A percentile compares a stretch with the other conserved stretches of the same genome.
These are phyloP conservation scores for Clarireedia homoeocarpa DNA, from an alignment of 2,329 filamentous ascomycete genomes.

Conservation along the genomic window DNA sequence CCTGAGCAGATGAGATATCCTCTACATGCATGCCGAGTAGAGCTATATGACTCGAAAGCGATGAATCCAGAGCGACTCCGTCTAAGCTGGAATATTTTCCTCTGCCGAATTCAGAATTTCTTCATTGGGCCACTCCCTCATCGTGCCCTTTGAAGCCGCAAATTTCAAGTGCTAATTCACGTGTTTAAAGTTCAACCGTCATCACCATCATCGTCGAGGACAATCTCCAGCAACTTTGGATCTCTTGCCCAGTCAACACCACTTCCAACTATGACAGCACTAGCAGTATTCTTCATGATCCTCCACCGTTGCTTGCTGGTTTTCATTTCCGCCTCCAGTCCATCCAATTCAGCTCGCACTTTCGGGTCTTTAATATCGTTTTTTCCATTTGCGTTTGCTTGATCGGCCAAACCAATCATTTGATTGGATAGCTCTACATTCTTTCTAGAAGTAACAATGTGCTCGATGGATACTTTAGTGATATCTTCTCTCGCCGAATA, in stretches of 20 bases:
- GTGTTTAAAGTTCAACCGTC: conserved; percentile 19
- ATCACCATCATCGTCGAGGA: conserved; percentile 57
- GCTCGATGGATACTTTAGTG: conserved; percentile 49
- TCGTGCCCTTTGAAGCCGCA: no score
- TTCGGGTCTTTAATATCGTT: conserved; percentile 46
- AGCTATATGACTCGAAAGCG: no score
- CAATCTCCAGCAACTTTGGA: conserved; percentile 57
- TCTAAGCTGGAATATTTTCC: no score
- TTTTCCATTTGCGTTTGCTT: conserved; percentile 44
- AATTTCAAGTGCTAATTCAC: background rate
- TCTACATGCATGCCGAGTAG: no score
- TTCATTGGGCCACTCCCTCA: no score
- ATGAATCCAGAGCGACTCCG: no score
- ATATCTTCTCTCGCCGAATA: conserved; percentile 44
- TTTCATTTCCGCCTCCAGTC: conserved; percentile 51
- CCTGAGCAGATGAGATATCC: no score
- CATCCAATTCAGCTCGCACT: conserved; percentile 46
- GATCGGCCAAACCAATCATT: conserved; percentile 54
- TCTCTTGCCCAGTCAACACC: conserved; percentile 76
- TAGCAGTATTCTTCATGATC: conserved; percentile 70
- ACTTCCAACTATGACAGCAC: conserved; percentile 71
- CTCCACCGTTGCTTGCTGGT: conserved; percentile 60
- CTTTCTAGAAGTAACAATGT: conserved; percentile 44
- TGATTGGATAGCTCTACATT: conserved; percentile 57
- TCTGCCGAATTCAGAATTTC: no score